A percentile compares a stretch with the other conserved stretches of the same genome.
phyloP scores from a whole-genome alignment of 352 stramenopile species.

The Globisporangium radiosum region DNA sequence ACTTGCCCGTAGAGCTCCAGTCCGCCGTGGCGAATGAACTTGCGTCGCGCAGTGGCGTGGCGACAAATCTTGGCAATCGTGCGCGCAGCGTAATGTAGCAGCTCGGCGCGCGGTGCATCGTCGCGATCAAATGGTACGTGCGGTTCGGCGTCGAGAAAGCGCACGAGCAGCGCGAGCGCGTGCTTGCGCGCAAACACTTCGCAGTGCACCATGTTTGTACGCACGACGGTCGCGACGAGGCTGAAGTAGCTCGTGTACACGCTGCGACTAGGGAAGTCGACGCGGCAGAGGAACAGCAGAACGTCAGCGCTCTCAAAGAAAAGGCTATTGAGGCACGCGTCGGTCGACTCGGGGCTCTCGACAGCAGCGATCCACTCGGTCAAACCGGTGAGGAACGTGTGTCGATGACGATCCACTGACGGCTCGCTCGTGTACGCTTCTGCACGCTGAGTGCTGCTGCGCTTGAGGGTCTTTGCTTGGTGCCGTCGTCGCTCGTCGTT shows the following conservation, averaged over 20 bases:
- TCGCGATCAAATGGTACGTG: background rate
- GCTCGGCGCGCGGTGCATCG: conserved; percentile 12
- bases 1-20: conserved; percentile 17
- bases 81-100: conserved; percentile 18
- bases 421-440: no score
- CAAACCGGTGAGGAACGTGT: conserved; percentile 18
- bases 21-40: conserved; percentile 22
- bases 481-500: background rate
- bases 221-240: conserved; percentile 18
- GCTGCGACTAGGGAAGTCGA: conserved; percentile 15
- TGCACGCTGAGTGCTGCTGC: no score
- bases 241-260: conserved; percentile 17
- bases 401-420: background rate
- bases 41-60: conserved; percentile 7
- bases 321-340: conserved; percentile 26
- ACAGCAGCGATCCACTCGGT: conserved; percentile 27
- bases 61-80: conserved; percentile 22
- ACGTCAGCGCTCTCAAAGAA: conserved; percentile 27
- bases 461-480: no score
- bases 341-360: conserved; percentile 19
- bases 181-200: conserved; percentile 22
- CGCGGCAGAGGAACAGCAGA: conserved; percentile 15
- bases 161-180: conserved; percentile 9
- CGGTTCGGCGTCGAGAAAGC: conserved; percentile 3
- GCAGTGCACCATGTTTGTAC: conserved; percentile 24